Evolutionary conservation across 305 asterid genomes (phyloP).

Genomic region (Solanum hybrid): DNA sequence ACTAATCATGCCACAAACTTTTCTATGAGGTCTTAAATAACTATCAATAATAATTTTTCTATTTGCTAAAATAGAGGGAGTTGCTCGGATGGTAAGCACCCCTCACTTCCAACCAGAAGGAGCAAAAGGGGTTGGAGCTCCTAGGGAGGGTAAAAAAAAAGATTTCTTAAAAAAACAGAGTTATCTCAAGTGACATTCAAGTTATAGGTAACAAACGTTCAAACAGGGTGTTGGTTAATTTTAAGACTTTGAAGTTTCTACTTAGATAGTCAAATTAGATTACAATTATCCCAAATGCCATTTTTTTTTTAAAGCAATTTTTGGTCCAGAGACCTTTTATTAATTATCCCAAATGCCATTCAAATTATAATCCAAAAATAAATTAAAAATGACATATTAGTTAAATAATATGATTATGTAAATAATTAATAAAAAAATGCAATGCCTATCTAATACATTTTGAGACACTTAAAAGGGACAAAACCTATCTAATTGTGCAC

Average conservation of each 20-base stretch:
- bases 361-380: not conserved
- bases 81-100: too few relatives aligned
- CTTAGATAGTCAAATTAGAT: not conserved
- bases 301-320: too few relatives aligned
- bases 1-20: not conserved
- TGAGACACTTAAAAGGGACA: not conserved
- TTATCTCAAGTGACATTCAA: not conserved
- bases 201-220: not conserved
- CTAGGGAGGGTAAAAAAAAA: too few relatives aligned
- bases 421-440: too few relatives aligned
- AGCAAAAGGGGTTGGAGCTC: too few relatives aligned
- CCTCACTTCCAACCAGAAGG: too few relatives aligned
- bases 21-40: not conserved
- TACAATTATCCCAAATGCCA: not conserved
- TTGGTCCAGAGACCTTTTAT: too few relatives aligned
- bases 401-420: not conserved
- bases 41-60: not conserved
- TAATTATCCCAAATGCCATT: not conserved
- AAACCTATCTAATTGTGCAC: not conserved
- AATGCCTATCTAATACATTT: not conserved
- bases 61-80: not conserved
- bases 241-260: not conserved
- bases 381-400: not conserved
- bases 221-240: not conserved
- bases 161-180: not conserved